Evolutionary conservation across 1,284 basidiomycete genomes (phyloP), one percentile per base, ranked within the genome.

Genomic region (Sanghuangporus baumii): DNA sequence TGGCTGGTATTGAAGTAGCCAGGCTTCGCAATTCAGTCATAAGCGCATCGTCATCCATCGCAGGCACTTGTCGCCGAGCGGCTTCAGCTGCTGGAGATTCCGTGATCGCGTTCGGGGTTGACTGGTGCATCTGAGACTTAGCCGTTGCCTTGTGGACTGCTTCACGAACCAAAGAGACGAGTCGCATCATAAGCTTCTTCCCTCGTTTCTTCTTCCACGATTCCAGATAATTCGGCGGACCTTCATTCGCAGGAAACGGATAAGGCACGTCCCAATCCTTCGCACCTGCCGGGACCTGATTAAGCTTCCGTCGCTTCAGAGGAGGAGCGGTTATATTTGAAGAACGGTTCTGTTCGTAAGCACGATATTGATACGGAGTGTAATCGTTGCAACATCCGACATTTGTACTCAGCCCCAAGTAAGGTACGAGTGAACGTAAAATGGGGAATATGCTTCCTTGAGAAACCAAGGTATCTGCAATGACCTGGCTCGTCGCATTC

Each of bases 181-280:
- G 76, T 67, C 91, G 85, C 3, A 77, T 75, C 20, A 88, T 74
- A 23, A 91, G 74, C 67, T 81, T 82, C 64, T 81, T 83, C 5
- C 81, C 79, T 37, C 88, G 80, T 47, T 86, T 79, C 57, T 74
- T 78, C 65, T 84, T 81, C 89, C 89, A 90, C 38, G 75, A 82
- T 55, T 75, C 70, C 6, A 74, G 76, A 70, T 90, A 91, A 20
- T 78, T 74, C 20, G 79, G 71, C 0, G 89, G 87, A 1, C 87
- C 89, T 67, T 91, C 85, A 34, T 87, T 88, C 46, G 78, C 74
- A 18, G 76, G 73, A 66, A 91, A 91, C 7, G 89, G 89, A 70
- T 86, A 91, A 0, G 89, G 89, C 0, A 90, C 81, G 67, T 91
- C 87, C 89, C 89, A 91, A 70, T 90, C 88, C 3, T 72, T 78